phyloP scores from a whole-genome alignment of 78 protist species.

The Mastigamoeba balamuthi region DNA sequence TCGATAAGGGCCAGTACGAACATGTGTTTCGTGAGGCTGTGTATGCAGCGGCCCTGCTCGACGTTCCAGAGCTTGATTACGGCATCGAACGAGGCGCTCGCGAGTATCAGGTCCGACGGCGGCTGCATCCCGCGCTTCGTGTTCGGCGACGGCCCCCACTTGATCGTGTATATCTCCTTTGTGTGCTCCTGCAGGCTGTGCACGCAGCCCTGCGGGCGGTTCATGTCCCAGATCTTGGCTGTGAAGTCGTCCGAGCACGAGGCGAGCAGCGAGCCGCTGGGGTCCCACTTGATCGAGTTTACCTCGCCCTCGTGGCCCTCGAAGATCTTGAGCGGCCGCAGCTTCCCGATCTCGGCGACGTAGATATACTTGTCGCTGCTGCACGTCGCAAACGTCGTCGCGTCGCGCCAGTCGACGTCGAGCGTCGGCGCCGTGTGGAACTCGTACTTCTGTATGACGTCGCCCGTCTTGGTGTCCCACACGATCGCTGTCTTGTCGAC shows the following conservation, averaged over 20 bases:
- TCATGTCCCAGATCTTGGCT: slow-evolving; percentile 55
- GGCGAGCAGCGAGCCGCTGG: slow-evolving; percentile 76
- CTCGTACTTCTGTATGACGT: slow-evolving; percentile 41
- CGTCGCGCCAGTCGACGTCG: slow-evolving; percentile 86
- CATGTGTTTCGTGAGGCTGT: slow-evolving; percentile 32
- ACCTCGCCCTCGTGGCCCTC: slow-evolving; percentile 79
- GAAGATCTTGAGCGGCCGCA: slow-evolving; percentile 43
- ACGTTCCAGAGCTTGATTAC: slow-evolving; percentile 68
- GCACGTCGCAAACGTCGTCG: slow-evolving; percentile 62
- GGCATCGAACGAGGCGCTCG: slow-evolving; percentile 63
- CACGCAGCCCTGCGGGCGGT: not conserved
- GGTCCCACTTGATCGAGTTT: slow-evolving; percentile 83
- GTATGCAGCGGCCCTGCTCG: slow-evolving; percentile 24
- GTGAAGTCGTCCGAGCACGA: slow-evolving; percentile 89
- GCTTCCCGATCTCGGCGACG: slow-evolving; percentile 66
- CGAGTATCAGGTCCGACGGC: not conserved
- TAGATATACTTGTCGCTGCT: slow-evolving; percentile 45
- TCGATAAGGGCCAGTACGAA: not conserved
- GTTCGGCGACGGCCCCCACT: slow-evolving; percentile 31
- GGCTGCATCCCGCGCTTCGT: not conserved
- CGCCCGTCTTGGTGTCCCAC: slow-evolving; percentile 79
- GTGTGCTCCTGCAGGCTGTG: slow-evolving; percentile 42
- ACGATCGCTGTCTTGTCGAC: slow-evolving; percentile 83
- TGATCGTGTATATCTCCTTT: slow-evolving; percentile 74
- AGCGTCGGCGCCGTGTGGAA: slow-evolving; percentile 81